Conservation (phyloP, 305 asterid species). For the Monarda citriodora region DNA sequence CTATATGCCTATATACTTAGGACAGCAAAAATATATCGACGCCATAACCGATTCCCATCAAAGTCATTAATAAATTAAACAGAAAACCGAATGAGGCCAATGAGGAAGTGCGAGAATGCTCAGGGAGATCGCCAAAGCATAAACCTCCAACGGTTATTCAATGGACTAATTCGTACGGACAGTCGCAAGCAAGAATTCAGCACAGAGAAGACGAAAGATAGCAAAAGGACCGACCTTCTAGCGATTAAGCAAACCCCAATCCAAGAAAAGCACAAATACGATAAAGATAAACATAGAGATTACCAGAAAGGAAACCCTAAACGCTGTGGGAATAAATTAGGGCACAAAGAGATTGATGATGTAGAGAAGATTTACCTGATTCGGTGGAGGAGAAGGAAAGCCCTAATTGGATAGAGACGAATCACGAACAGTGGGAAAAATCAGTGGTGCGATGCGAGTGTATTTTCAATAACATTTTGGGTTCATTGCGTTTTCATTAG, state of each 20-base stretch:
- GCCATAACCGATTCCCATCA: too few relatives aligned
- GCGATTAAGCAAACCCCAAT: conserved; percentile 12
- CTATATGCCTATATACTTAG: too few relatives aligned
- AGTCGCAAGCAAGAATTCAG: conserved; percentile 7
- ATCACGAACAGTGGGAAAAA: too few relatives aligned
- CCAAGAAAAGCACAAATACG: conserved; percentile 3
- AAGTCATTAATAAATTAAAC: not conserved
- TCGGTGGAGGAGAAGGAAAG: too few relatives aligned
- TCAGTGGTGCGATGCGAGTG: too few relatives aligned
- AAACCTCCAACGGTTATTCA: conserved; percentile 7
- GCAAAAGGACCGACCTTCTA: not conserved
- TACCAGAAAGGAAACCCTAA: conserved; percentile 1
- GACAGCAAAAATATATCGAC: not conserved
- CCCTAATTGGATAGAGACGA: too few relatives aligned
- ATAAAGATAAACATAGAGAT: not conserved
- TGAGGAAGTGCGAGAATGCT: too few relatives aligned
- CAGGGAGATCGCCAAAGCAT: not conserved
- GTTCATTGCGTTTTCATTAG: too few relatives aligned
- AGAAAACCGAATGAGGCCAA: not conserved
- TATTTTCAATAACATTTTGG: too few relatives aligned
- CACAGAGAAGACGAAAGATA: not conserved
- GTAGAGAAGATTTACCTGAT: too few relatives aligned
- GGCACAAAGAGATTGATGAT: too few relatives aligned
- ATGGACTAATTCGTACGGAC: not conserved
- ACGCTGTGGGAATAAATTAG: too few relatives aligned